These are phyloP conservation scores for Limnomonas spitsbergensis DNA, from an alignment of 139 green algal species.

Conservation along the genomic window DNA sequence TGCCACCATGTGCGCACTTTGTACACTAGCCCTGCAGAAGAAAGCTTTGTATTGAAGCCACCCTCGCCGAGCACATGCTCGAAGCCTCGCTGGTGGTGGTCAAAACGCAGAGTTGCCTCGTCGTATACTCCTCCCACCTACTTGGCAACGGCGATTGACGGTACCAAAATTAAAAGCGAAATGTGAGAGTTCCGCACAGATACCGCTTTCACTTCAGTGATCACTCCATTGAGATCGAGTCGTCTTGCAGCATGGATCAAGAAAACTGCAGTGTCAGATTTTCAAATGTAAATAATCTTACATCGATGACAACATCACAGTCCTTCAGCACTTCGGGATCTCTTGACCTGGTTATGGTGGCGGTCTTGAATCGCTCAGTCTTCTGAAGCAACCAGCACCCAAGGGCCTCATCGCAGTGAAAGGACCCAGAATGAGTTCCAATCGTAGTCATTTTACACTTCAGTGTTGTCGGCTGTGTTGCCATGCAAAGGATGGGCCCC, in stretches of 20 bases:
- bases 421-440: conserved; percentile 88
- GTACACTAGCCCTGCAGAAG: conserved; percentile 72
- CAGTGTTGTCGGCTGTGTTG: no score
- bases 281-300: background rate
- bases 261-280: background rate
- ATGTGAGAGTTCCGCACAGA: background rate
- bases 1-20: conserved; percentile 49
- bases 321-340: conserved; percentile 76
- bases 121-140: conserved; percentile 82
- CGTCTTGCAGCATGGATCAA: background rate
- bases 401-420: conserved; percentile 97
- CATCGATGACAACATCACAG: conserved; percentile 86
- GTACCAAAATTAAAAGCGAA: background rate
- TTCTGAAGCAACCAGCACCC: conserved; percentile 84
- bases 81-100: conserved; percentile 95
- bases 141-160: no score
- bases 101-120: conserved; percentile 58
- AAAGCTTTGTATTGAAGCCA: conserved; percentile 55
- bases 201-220: no score
- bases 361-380: conserved; percentile 56
- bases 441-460: no score
- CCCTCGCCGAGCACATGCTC: conserved; percentile 63
- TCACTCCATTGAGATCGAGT: background rate
- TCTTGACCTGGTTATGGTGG: conserved; percentile 65
- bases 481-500: no score